A percentile compares a stretch with the other conserved stretches of the same genome.
phyloP scores from a whole-genome alignment of 2,329 filamentous ascomycete species.

The Aspergillus terreus region DNA sequence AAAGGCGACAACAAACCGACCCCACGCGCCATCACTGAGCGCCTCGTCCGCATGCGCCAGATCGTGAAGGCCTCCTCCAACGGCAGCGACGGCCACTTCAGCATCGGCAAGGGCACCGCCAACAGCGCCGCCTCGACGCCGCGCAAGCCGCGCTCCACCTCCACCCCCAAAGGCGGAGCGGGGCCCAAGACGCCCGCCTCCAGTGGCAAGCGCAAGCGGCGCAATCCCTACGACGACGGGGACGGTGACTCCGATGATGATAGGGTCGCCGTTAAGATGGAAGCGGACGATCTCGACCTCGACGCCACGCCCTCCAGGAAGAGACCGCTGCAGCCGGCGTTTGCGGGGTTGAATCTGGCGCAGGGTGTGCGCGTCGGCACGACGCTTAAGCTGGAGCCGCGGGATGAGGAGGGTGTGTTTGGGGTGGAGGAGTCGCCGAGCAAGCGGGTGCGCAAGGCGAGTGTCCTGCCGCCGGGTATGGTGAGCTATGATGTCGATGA shows the following conservation, averaged over 20 bases:
- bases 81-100: constrained; percentile 13
- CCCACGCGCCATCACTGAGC: constrained; percentile 38
- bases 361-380: background rate
- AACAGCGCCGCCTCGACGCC: constrained; percentile 10
- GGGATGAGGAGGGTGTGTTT: background rate
- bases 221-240: background rate
- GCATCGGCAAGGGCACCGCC: constrained; percentile 13
- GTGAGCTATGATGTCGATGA: constrained; percentile 16
- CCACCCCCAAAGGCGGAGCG: background rate
- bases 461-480: constrained; percentile 14
- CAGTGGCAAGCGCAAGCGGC: constrained; percentile 15
- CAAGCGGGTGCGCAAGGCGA: constrained; percentile 20
- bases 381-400: constrained; percentile 2
- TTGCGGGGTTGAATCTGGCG: constrained; percentile 3
- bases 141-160: constrained; percentile 6
- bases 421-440: constrained; percentile 3
- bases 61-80: constrained; percentile 9
- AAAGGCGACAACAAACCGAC: constrained; percentile 27
- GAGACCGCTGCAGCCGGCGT: constrained; percentile 4
- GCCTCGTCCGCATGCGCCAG: constrained; percentile 34
- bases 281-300: background rate
- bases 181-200: constrained; percentile 12
- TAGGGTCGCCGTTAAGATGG: constrained; percentile 10
- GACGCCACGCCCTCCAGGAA: background rate
- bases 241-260: background rate